Percentiles rank a stretch among this genome's conserved stretches.
phyloP scores from a whole-genome alignment of 2,329 filamentous ascomycete genomes.

The Pseudogymnoascus sp. region DNA sequence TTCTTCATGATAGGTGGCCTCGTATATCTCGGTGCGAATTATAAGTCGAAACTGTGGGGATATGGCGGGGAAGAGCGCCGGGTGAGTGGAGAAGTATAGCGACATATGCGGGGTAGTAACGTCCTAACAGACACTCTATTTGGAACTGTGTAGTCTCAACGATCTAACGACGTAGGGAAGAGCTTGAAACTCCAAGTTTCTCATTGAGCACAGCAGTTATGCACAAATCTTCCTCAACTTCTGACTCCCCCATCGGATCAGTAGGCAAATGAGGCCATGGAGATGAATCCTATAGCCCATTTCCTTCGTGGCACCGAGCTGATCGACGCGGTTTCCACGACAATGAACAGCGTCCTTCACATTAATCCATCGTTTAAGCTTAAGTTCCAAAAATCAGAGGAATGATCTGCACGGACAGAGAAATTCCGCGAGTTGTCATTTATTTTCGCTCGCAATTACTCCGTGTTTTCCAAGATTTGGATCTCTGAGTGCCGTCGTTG shows the following conservation, averaged over 20 bases:
- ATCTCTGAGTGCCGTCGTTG: neutral
- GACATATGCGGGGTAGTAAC: constrained; percentile 2
- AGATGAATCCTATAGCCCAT: neutral
- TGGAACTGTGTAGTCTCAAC: neutral
- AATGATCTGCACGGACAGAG: neutral
- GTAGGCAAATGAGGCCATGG: neutral
- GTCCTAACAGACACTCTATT: neutral
- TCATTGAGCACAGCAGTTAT: neutral
- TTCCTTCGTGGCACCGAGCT: neutral
- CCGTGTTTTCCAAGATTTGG: neutral
- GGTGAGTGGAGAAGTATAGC: neutral
- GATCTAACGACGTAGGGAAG: neutral
- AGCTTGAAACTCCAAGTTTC: neutral
- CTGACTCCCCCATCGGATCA: too few relatives aligned
- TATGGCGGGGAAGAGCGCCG: neutral
- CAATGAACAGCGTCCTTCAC: neutral
- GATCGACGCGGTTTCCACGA: neutral
- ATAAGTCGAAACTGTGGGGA: neutral
- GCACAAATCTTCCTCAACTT: neutral
- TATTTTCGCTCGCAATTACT: constrained; percentile 8
- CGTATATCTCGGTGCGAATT: neutral
- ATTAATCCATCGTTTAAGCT: neutral
- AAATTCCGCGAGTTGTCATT: neutral
- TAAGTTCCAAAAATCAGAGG: neutral
- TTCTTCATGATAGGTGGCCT: constrained; percentile 2